Conservation (phyloP, 1,284 basidiomycete genomes). For the Gomphus bonarii region DNA sequence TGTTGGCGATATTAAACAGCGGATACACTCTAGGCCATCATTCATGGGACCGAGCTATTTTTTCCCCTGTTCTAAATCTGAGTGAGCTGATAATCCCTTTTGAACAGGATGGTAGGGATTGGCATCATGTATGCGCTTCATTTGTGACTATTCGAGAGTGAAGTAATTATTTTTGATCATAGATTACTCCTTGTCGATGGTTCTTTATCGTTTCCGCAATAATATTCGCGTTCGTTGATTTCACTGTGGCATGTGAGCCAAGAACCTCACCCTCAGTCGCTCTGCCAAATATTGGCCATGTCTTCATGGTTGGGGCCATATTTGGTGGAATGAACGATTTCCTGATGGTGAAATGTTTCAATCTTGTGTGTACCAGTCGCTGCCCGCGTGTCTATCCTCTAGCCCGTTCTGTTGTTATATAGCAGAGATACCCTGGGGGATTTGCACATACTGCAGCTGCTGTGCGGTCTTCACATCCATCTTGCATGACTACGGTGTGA, state of each 20-base stretch:
- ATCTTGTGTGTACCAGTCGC: neutral
- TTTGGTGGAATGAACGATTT: constrained; percentile 7
- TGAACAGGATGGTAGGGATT: constrained; percentile 1
- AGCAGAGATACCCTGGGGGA: constrained; percentile 4
- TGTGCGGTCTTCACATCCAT: constrained; percentile 1
- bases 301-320: constrained; percentile 2
- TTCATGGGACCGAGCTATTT: neutral
- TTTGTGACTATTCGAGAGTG: neutral
- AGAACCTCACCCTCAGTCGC: neutral
- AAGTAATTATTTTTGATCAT: neutral
- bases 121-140: constrained; percentile 1
- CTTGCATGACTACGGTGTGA: constrained; percentile 2
- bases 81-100: neutral
- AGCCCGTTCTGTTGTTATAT: constrained; percentile 7
- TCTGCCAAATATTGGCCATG: neutral
- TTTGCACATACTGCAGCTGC: constrained; percentile 7
- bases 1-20: neutral
- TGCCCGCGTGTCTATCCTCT: neutral
- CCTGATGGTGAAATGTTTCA: constrained; percentile 1
- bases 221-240: constrained; percentile 2
- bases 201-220: neutral
- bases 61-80: no score
- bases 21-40: neutral
- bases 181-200: constrained; percentile 3
- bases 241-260: constrained; percentile 1